These are phyloP conservation scores for Begonia peltatifolia DNA, from an alignment of 306 rosid species.

Conservation along the genomic window DNA sequence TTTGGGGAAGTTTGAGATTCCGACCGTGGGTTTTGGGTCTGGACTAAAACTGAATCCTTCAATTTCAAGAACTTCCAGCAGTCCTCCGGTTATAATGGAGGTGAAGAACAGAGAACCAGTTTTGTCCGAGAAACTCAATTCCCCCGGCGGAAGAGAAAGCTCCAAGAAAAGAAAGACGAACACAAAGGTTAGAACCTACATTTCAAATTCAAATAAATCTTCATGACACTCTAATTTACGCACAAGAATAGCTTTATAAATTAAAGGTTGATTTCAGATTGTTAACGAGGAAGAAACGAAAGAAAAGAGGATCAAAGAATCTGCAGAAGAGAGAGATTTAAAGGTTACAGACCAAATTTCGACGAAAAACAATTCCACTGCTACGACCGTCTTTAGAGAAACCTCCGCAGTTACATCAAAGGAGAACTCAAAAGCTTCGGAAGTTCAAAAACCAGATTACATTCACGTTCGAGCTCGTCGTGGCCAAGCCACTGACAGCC, in stretches of 20 bases:
- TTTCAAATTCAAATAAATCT: too few relatives aligned
- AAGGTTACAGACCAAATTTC: conserved; percentile 35
- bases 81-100: conserved; percentile 17
- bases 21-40: conserved; percentile 10
- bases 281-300: conserved; percentile 30
- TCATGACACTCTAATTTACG: background rate
- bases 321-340: conserved; percentile 52
- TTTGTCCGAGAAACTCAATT: background rate
- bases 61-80: conserved; percentile 43
- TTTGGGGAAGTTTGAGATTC: conserved; percentile 16
- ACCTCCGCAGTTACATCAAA: conserved; percentile 40
- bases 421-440: conserved; percentile 66
- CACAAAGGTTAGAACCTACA: conserved; percentile 26
- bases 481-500: conserved; percentile 96
- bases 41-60: conserved; percentile 20
- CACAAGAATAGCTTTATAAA: too few relatives aligned
- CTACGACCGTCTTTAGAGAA: conserved; percentile 24
- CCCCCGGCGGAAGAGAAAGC: background rate
- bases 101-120: conserved; percentile 11
- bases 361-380: conserved; percentile 16
- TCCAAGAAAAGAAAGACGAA: conserved; percentile 55
- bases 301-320: conserved; percentile 44
- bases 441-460: conserved; percentile 70
- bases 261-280: conserved; percentile 18
- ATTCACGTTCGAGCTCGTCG: conserved; percentile 92